Conservation (phyloP, 164 flowering plant genomes). For the Aristolochia fimbriata region DNA sequence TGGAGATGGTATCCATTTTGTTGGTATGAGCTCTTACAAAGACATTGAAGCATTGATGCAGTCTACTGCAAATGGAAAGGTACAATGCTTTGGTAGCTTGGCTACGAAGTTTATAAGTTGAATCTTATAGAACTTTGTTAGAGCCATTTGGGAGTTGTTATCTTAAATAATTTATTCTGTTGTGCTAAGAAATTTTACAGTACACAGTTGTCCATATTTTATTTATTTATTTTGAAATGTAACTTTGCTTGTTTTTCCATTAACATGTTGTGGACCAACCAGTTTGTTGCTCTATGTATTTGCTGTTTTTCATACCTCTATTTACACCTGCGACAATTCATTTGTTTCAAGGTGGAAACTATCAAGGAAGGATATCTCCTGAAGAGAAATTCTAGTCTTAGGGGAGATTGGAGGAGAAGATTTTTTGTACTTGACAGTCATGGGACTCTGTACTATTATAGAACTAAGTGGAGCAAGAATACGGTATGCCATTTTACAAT, state of each 20-base stretch:
- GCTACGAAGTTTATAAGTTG: too few species aligned
- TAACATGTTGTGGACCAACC: too few species aligned
- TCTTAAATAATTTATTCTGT: too few species aligned
- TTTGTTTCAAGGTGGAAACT: slow-evolving; percentile 46
- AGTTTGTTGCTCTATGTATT: background rate
- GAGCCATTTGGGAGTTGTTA: too few species aligned
- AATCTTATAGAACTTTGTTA: too few species aligned
- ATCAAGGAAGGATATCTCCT: slow-evolving; percentile 89
- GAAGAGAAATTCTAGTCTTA: slow-evolving; percentile 64
- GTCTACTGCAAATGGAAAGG: slow-evolving; percentile 57
- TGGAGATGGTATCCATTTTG: slow-evolving; percentile 33
- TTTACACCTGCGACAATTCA: slow-evolving; percentile 3
- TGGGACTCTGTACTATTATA: slow-evolving; percentile 69
- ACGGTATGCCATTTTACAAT: slow-evolving; percentile 21
- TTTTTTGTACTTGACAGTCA: slow-evolving; percentile 87
- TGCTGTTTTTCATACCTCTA: background rate
- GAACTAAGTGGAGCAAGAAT: slow-evolving; percentile 40
- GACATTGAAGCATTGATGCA: slow-evolving; percentile 61
- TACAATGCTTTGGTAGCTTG: slow-evolving; percentile 4
- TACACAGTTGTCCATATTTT: too few species aligned
- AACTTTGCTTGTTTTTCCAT: too few species aligned
- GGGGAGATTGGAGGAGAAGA: slow-evolving; percentile 89
- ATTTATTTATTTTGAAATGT: too few species aligned
- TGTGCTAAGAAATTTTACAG: too few species aligned
- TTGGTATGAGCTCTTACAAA: slow-evolving; percentile 47